Evolutionary conservation across 2,329 filamentous ascomycete species (phyloP).

Genomic region (Fusarium incarnatum): DNA sequence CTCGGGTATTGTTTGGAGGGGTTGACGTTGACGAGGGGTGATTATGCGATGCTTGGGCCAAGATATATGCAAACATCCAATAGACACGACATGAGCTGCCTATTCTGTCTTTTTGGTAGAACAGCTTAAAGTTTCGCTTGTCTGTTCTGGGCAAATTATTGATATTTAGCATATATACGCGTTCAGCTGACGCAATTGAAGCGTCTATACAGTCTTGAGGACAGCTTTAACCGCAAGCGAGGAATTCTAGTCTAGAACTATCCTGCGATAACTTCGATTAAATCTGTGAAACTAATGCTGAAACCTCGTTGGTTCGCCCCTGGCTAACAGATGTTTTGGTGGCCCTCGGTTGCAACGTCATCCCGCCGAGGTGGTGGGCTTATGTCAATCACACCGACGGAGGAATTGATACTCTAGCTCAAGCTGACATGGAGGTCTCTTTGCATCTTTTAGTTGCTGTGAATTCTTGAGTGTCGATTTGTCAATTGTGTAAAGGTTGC

Average conservation of each 20-base stretch:
- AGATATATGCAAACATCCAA: not conserved
- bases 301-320: slow-evolving; percentile 21
- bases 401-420: not conserved
- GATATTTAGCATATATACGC: slow-evolving; percentile 8
- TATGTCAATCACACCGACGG: slow-evolving; percentile 19
- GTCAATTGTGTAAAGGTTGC: not conserved
- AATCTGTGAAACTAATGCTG: slow-evolving; percentile 22
- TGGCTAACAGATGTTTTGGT: not conserved
- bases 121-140: not conserved
- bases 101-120: slow-evolving; percentile 1
- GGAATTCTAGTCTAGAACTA: not conserved
- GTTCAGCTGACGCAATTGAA: not conserved
- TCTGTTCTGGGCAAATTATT: not conserved
- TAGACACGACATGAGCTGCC: not conserved
- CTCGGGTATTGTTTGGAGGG: slow-evolving; percentile 30
- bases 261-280: slow-evolving; percentile 6
- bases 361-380: slow-evolving; percentile 8
- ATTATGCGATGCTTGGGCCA: slow-evolving; percentile 4
- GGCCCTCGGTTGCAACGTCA: slow-evolving; percentile 15
- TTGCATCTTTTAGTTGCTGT: not conserved
- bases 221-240: not conserved
- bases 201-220: not conserved
- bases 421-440: not conserved
- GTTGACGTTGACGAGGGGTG: slow-evolving; percentile 8
- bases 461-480: not conserved